These are phyloP conservation scores for Colletotrichum tofieldiae DNA, from an alignment of 2,329 filamentous ascomycete genomes.

Conservation along the genomic window DNA sequence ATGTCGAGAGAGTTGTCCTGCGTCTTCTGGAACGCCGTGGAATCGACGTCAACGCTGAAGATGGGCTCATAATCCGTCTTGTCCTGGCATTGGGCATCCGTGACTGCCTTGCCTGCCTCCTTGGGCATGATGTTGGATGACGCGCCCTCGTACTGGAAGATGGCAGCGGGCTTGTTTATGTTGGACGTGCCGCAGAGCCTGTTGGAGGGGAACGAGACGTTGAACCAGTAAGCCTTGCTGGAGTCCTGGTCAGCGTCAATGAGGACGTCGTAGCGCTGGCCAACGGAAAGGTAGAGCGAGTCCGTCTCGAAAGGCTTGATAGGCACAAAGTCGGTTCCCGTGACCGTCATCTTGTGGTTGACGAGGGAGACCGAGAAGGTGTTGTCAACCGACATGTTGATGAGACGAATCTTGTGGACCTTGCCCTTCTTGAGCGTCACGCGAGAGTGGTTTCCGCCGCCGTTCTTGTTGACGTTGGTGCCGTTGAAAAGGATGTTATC, in stretches of 20 bases:
- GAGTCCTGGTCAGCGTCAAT: constrained; percentile 54
- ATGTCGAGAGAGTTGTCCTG: constrained; percentile 47
- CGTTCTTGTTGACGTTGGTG: constrained; percentile 52
- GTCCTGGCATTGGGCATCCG: constrained; percentile 46
- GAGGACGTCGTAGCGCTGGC: constrained; percentile 61
- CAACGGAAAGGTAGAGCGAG: constrained; percentile 74
- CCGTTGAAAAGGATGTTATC: constrained; percentile 63
- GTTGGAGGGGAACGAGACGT: constrained; percentile 52
- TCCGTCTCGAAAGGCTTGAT: constrained; percentile 75
- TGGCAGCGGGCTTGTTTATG: constrained; percentile 54
- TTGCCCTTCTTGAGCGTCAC: constrained; percentile 68
- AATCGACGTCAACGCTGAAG: constrained; percentile 47
- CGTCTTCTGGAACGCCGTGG: constrained; percentile 48
- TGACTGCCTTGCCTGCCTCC: constrained; percentile 47
- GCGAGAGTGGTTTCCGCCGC: constrained; percentile 55
- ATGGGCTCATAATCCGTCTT: constrained; percentile 47
- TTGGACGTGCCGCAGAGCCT: constrained; percentile 53
- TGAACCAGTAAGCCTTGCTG: constrained; percentile 52
- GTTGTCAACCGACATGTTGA: constrained; percentile 70
- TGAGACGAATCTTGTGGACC: constrained; percentile 71
- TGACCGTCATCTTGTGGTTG: constrained; percentile 74
- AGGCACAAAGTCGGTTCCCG: constrained; percentile 76
- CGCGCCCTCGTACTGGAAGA: constrained; percentile 57
- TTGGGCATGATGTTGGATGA: constrained; percentile 49
- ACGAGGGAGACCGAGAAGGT: constrained; percentile 71